Evolutionary conservation across 202 grass and related monocot genomes (phyloP).

Genomic region (Sporobolus alterniflorus): DNA sequence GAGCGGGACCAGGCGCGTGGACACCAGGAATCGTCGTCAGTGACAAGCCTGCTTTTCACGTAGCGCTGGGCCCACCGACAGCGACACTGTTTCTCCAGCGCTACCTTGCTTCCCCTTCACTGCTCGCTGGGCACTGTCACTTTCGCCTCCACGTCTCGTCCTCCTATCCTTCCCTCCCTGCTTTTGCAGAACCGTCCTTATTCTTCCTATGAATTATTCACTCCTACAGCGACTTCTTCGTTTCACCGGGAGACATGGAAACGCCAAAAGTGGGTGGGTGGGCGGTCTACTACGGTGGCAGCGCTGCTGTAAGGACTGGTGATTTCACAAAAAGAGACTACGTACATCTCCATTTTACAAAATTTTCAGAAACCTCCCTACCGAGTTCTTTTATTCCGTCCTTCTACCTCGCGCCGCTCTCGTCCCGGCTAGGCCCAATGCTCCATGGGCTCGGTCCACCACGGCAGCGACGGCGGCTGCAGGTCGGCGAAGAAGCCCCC

Average conservation of each 20-base stretch:
- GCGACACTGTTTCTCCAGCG: conserved; percentile 38
- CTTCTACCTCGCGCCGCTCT: not conserved
- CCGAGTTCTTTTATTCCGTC: conserved; percentile 10
- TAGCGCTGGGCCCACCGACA: conserved; percentile 40
- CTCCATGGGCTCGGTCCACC: conserved; percentile 57
- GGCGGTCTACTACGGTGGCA: not conserved
- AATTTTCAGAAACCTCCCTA: conserved; percentile 41
- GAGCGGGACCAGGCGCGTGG: not conserved
- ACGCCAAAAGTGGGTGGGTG: not conserved
- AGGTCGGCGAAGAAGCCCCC: conserved; percentile 66
- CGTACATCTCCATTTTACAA: conserved; percentile 59
- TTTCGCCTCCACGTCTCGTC: not conserved
- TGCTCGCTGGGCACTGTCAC: conserved; percentile 8
- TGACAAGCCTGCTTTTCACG: conserved; percentile 41
- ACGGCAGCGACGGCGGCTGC: conserved; percentile 54
- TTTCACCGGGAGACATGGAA: not conserved
- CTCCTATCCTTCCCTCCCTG: not conserved
- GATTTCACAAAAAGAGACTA: conserved; percentile 45
- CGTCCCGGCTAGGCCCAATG: conserved; percentile 42
- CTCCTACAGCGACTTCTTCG: accelerated
- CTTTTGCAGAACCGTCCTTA: conserved; percentile 19
- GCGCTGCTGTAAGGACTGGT: not conserved
- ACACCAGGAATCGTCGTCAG: conserved; percentile 44
- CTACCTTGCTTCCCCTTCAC: conserved; percentile 19
- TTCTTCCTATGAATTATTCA: not conserved